phyloP scores from a whole-genome alignment of 2,329 filamentous ascomycete genomes.

The Fusarium sp. region DNA sequence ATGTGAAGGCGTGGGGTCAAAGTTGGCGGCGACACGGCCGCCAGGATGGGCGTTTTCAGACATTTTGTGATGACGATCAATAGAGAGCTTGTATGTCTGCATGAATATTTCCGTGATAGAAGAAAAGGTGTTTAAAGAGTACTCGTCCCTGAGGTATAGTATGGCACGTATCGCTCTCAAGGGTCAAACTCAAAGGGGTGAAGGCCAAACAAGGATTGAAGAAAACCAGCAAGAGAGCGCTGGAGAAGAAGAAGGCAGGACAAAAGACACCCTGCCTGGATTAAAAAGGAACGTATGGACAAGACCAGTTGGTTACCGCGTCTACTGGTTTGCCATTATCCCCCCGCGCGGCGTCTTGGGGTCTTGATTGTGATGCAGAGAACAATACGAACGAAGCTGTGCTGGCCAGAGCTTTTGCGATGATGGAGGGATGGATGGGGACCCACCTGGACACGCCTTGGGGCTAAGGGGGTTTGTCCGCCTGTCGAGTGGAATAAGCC shows the following conservation, averaged over 20 bases:
- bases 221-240: background rate
- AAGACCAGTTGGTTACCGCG: background rate
- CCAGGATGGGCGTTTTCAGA: constrained; percentile 14
- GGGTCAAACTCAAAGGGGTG: background rate
- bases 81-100: constrained; percentile 29
- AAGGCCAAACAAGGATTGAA: background rate
- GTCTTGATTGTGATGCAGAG: constrained; percentile 42
- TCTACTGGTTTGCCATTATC: constrained; percentile 36
- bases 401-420: constrained; percentile 34
- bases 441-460: constrained; percentile 22
- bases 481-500: background rate
- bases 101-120: background rate
- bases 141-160: background rate
- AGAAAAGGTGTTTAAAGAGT: background rate
- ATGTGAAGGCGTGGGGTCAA: constrained; percentile 34
- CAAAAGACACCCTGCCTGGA: background rate
- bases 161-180: background rate
- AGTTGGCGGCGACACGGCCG: constrained; percentile 26
- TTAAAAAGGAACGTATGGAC: constrained; percentile 3
- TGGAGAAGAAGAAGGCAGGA: background rate
- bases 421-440: constrained; percentile 10
- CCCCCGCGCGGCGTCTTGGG: constrained; percentile 33
- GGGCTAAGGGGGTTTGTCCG: background rate
- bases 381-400: constrained; percentile 46
- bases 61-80: constrained; percentile 27